A percentile compares a stretch with the other conserved stretches of the same genome.
Evolutionary conservation across 2,329 filamentous ascomycete genomes (phyloP).

Genomic region (Elsinoe arachidis): DNA sequence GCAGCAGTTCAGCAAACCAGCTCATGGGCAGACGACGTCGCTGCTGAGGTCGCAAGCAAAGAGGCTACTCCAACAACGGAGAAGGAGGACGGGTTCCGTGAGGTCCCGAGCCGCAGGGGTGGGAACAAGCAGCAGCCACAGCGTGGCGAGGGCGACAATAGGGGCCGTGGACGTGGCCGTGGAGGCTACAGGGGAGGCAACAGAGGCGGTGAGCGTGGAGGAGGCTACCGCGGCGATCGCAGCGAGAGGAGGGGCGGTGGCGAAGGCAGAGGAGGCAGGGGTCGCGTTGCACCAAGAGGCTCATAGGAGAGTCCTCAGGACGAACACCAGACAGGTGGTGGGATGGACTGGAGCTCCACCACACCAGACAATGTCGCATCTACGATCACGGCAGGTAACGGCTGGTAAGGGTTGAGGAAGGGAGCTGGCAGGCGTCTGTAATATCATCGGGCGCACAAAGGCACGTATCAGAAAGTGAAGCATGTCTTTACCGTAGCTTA

Average conservation of each 20-base stretch:
- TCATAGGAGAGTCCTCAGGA: constrained; percentile 6
- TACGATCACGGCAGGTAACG: background rate
- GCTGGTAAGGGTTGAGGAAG: background rate
- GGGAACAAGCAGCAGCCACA: constrained; percentile 21
- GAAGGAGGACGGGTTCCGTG: constrained; percentile 60
- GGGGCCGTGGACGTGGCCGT: constrained; percentile 38
- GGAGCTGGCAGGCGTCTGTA: no score
- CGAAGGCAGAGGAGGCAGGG: constrained; percentile 26
- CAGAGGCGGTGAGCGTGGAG: constrained; percentile 37
- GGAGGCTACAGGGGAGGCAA: constrained; percentile 23
- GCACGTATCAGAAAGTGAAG: constrained; percentile 7
- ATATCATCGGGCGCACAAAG: background rate
- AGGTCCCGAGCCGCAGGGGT: constrained; percentile 42
- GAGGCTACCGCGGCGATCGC: constrained; percentile 33
- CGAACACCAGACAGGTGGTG: background rate
- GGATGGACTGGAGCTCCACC: background rate
- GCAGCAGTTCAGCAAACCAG: constrained; percentile 53
- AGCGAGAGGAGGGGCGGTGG: constrained; percentile 36
- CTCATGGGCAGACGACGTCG: constrained; percentile 75
- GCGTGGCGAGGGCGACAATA: constrained; percentile 21
- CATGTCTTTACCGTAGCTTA: constrained; percentile 11
- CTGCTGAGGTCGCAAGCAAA: constrained; percentile 21
- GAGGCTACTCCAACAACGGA: constrained; percentile 21
- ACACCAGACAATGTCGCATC: background rate
- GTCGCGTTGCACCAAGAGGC: constrained; percentile 22